phyloP scores from a whole-genome alignment of 257 asterid species.

The Solanum virginianum region DNA sequence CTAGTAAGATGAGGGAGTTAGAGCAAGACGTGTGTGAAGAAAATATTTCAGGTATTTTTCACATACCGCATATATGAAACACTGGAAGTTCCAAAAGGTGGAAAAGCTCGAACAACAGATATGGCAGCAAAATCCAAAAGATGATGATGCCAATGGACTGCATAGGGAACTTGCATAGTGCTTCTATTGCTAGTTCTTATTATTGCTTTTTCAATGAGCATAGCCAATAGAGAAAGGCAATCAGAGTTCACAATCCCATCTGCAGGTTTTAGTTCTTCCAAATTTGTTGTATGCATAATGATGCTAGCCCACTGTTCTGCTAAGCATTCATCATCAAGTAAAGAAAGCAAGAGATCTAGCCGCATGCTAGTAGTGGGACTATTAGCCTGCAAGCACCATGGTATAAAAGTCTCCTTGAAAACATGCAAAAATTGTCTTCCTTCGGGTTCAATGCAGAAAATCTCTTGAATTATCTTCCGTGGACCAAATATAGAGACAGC shows the following conservation, averaged over 20 bases:
- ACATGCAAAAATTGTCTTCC: conserved; percentile 40
- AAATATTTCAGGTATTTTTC: background rate
- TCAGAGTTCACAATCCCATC: conserved; percentile 22
- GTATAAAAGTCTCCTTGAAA: conserved; percentile 49
- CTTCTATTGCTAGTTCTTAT: conserved; percentile 27
- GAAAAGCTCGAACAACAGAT: conserved; percentile 33
- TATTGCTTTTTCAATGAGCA: conserved; percentile 75
- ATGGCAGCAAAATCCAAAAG: conserved; percentile 66
- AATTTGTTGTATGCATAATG: conserved; percentile 35
- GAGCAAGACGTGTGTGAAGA: background rate
- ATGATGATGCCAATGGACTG: conserved; percentile 49
- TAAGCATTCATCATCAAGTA: conserved; percentile 61
- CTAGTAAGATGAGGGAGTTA: background rate
- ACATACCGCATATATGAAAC: conserved; percentile 63
- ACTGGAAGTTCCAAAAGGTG: conserved; percentile 42
- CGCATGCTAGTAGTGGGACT: conserved; percentile 35
- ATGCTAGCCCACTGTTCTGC: conserved; percentile 73
- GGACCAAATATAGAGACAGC: conserved; percentile 73
- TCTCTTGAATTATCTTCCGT: conserved; percentile 44
- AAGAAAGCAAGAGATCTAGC: conserved; percentile 85
- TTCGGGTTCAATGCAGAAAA: conserved; percentile 31
- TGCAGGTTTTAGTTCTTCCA: conserved; percentile 15
- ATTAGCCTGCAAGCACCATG: conserved; percentile 61
- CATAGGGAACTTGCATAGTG: conserved; percentile 22
- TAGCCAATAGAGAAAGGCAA: conserved; percentile 35